Conservation (phyloP, 352 stramenopile genomes). For the Pythium aristosporum region DNA sequence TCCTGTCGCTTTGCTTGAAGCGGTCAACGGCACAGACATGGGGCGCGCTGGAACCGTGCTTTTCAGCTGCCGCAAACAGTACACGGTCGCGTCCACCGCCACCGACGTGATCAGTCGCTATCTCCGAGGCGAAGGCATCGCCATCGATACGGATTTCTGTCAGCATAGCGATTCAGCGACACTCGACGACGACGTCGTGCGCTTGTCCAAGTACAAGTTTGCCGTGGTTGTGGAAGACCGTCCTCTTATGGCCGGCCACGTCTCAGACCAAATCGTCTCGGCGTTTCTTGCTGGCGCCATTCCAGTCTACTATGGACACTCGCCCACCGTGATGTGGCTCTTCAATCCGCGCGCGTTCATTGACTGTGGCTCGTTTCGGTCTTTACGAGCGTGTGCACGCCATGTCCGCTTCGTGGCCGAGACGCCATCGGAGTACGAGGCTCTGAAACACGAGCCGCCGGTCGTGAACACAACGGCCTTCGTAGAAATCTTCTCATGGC, state of each 20-base stretch:
- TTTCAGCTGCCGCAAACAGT: not conserved
- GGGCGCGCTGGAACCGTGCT: not conserved
- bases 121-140: not conserved
- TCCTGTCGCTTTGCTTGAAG: not conserved
- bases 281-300: constrained; percentile 54
- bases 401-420: constrained; percentile 34
- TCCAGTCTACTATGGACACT: constrained; percentile 51
- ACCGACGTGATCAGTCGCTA: not conserved
- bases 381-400: constrained; percentile 32
- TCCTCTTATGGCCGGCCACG: constrained; percentile 32
- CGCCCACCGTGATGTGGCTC: constrained; percentile 27
- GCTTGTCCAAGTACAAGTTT: constrained; percentile 16
- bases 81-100: not conserved
- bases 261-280: constrained; percentile 56
- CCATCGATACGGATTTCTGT: not conserved
- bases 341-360: constrained; percentile 56
- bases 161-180: not conserved
- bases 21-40: not conserved
- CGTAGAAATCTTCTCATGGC: constrained; percentile 40
- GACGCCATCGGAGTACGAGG: constrained; percentile 29
- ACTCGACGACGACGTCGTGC: not conserved
- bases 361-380: constrained; percentile 37
- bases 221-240: constrained; percentile 60
- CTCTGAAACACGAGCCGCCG: constrained; percentile 29
- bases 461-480: constrained; percentile 36